Evolutionary conservation across 179 eudicot species (phyloP).

Genomic region (Vitellaria paradoxa): DNA sequence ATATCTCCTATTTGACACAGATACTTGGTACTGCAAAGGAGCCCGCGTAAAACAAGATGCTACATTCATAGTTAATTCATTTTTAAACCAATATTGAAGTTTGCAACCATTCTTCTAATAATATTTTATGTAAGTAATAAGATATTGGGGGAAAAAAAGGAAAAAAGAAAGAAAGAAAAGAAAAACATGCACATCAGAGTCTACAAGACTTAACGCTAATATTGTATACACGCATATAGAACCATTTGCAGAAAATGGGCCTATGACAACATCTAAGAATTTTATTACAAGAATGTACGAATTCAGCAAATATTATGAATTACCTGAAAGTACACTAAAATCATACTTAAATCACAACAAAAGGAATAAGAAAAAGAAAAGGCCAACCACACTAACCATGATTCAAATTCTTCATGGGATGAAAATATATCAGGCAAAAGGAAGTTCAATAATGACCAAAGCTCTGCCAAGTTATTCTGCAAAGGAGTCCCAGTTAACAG

Average conservation of each 20-base stretch:
- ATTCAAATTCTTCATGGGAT: conserved; percentile 91
- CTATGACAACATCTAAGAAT: too few species aligned
- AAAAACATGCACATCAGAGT: too few species aligned
- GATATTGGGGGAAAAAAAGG: too few species aligned
- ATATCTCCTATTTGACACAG: too few species aligned
- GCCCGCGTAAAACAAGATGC: not conserved
- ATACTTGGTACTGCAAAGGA: too few species aligned
- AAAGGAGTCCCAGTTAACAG: conserved; percentile 96
- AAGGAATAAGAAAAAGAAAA: not conserved
- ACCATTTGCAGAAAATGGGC: too few species aligned
- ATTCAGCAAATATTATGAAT: not conserved
- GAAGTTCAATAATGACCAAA: conserved; percentile 97
- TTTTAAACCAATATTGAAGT: too few species aligned
- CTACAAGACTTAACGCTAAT: too few species aligned
- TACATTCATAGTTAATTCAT: not conserved
- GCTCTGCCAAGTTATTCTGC: conserved; percentile 97
- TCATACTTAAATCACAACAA: not conserved
- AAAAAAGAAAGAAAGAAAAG: too few species aligned
- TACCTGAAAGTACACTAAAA: not conserved
- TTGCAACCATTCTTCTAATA: not conserved
- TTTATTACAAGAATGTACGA: not conserved
- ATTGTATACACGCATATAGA: too few species aligned
- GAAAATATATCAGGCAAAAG: conserved; percentile 96
- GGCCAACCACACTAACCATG: conserved; percentile 55
- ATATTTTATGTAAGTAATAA: too few species aligned